Conservation (phyloP, 495 filamentous ascomycete genomes). For the Baudoinia panamericana region DNA sequence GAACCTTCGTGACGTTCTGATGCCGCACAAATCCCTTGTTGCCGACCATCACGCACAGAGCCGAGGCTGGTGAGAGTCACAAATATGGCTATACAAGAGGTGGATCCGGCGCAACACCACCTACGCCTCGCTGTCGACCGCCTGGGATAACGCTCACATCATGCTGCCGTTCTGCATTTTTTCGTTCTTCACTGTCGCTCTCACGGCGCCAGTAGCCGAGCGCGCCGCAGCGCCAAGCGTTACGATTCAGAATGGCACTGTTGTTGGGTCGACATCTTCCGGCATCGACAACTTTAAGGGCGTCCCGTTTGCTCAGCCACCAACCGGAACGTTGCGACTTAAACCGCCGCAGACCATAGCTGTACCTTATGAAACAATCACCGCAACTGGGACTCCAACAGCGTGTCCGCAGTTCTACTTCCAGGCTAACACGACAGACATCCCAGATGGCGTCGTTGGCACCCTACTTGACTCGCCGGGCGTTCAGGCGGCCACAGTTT, state of each 20-base stretch:
- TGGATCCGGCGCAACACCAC: too few species aligned
- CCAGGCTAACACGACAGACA: slow-evolving; percentile 32
- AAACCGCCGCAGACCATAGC: slow-evolving; percentile 44
- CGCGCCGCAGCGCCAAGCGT: slow-evolving; percentile 9
- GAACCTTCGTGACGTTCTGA: too few species aligned
- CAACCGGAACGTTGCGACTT: slow-evolving; percentile 43
- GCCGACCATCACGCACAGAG: too few species aligned
- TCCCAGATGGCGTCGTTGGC: slow-evolving; percentile 37
- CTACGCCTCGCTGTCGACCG: too few species aligned
- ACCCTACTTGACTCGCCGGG: slow-evolving; percentile 42
- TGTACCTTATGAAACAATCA: slow-evolving; percentile 25
- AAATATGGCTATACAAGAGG: too few species aligned
- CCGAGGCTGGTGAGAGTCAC: too few species aligned
- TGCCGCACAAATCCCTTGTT: too few species aligned
- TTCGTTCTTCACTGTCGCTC: too few species aligned
- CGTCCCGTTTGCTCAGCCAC: slow-evolving; percentile 52
- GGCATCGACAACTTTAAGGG: slow-evolving; percentile 39
- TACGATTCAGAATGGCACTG: slow-evolving; percentile 12
- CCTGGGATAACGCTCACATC: too few species aligned
- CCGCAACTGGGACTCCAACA: slow-evolving; percentile 16
- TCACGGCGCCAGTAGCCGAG: slow-evolving; percentile 2
- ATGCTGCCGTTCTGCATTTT: too few species aligned
- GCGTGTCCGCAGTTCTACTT: slow-evolving; percentile 35
- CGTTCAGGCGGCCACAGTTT: slow-evolving; percentile 34
- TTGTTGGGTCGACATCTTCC: slow-evolving; percentile 2